Conservation (phyloP, 805 yeast species). For the Tetrapisispora fleetii region DNA sequence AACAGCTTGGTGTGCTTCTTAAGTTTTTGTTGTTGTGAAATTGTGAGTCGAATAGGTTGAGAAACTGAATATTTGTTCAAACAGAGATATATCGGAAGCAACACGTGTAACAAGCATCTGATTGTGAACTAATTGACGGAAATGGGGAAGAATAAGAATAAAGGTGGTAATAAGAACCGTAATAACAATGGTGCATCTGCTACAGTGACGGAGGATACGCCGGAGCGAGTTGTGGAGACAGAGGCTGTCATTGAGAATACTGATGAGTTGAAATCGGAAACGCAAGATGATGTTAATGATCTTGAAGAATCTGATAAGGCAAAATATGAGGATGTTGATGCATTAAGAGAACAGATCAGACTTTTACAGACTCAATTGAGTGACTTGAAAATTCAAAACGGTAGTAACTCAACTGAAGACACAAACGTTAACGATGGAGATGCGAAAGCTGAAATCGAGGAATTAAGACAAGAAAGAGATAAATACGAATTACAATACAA, state of each 20-base stretch:
- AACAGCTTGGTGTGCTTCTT: too few relatives aligned
- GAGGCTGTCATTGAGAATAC: background rate
- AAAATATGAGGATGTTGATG: background rate
- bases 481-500: conserved; percentile 52
- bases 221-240: background rate
- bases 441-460: conserved; percentile 22
- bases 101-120: background rate
- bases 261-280: background rate
- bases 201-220: background rate
- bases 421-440: background rate
- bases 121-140: background rate
- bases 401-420: background rate
- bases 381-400: background rate
- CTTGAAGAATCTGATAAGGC: conserved; percentile 2
- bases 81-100: background rate
- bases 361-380: conserved; percentile 5
- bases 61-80: too few relatives aligned
- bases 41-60: too few relatives aligned
- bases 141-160: conserved; percentile 18
- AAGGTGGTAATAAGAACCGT: conserved; percentile 6
- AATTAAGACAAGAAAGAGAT: conserved; percentile 42
- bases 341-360: background rate
- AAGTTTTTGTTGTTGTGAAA: too few relatives aligned
- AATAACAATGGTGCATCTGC: background rate
- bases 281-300: background rate